Conservation (phyloP, 306 rosid species). For the Adenanthera pavonina region DNA sequence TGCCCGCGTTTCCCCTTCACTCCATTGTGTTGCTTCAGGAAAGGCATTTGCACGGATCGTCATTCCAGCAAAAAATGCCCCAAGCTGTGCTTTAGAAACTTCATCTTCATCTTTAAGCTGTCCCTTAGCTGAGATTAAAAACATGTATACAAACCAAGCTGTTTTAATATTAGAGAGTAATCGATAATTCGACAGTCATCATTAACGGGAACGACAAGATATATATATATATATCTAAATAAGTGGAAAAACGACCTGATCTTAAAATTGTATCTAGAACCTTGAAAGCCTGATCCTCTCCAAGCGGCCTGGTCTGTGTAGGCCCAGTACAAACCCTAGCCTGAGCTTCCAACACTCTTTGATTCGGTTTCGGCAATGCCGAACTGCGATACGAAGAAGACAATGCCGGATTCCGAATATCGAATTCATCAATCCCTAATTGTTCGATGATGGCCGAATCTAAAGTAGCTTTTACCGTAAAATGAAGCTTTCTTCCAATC, state of each 20-base stretch:
- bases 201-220: background rate
- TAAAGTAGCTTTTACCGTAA: conserved; percentile 46
- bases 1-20: conserved; percentile 92
- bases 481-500: conserved; percentile 39
- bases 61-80: conserved; percentile 95
- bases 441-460: conserved; percentile 63
- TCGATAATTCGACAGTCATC: background rate
- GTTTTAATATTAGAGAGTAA: background rate
- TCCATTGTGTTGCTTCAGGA: conserved; percentile 97
- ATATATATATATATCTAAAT: background rate
- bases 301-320: conserved; percentile 80
- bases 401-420: conserved; percentile 65
- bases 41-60: conserved; percentile 89
- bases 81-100: conserved; percentile 88
- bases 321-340: conserved; percentile 97
- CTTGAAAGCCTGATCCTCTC: conserved; percentile 79
- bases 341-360: conserved; percentile 88
- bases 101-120: conserved; percentile 68
- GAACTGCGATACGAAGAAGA: conserved; percentile 78
- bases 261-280: conserved; percentile 83
- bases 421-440: conserved; percentile 63
- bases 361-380: conserved; percentile 67
- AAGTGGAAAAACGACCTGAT: conserved; percentile 61
- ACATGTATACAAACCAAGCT: background rate
- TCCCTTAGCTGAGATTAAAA: conserved; percentile 63